These are phyloP conservation scores for Monosporascus sp. DNA, from an alignment of 2,329 filamentous ascomycete genomes.

Conservation along the genomic window DNA sequence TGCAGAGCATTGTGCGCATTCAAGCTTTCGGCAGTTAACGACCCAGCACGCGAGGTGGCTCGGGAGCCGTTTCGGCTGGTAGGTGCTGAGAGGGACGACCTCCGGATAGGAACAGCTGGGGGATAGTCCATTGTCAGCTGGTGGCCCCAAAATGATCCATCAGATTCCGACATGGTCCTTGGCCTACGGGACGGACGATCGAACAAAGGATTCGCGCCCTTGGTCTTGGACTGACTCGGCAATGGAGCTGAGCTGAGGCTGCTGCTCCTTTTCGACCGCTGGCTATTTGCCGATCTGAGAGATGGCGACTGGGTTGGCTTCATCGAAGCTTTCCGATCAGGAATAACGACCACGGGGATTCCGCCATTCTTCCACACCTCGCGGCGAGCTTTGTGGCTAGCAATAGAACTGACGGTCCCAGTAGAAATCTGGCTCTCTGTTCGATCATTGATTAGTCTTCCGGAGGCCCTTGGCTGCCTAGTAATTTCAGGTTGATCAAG, in stretches of 20 bases:
- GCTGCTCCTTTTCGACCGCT: conserved; percentile 45
- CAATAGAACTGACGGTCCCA: conserved; percentile 42
- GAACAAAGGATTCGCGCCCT: conserved; percentile 37
- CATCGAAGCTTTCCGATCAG: conserved; percentile 50
- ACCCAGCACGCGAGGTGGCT: conserved; percentile 32
- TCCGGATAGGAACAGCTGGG: conserved; percentile 49
- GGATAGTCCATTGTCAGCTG: conserved; percentile 56
- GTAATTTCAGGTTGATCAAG: conserved; percentile 24
- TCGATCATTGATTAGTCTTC: conserved; percentile 24
- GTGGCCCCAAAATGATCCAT: conserved; percentile 37
- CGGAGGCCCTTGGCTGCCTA: conserved; percentile 23
- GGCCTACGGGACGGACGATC: conserved; percentile 36
- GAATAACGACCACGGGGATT: conserved; percentile 59
- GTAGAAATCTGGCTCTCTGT: conserved; percentile 45
- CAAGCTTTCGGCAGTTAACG: conserved; percentile 53
- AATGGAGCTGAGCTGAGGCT: conserved; percentile 45
- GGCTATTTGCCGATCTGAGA: conserved; percentile 56
- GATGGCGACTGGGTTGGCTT: conserved; percentile 48
- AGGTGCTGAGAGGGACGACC: conserved; percentile 57
- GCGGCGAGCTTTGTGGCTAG: conserved; percentile 50
- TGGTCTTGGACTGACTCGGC: conserved; percentile 35
- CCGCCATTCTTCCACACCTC: conserved; percentile 54
- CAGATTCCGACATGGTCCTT: conserved; percentile 41
- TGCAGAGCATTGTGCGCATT: conserved; percentile 45
- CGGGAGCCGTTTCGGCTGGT: conserved; percentile 48